phyloP scores from a whole-genome alignment of 768 basidiomycete species.

The Macrolepiota dolichaula region DNA sequence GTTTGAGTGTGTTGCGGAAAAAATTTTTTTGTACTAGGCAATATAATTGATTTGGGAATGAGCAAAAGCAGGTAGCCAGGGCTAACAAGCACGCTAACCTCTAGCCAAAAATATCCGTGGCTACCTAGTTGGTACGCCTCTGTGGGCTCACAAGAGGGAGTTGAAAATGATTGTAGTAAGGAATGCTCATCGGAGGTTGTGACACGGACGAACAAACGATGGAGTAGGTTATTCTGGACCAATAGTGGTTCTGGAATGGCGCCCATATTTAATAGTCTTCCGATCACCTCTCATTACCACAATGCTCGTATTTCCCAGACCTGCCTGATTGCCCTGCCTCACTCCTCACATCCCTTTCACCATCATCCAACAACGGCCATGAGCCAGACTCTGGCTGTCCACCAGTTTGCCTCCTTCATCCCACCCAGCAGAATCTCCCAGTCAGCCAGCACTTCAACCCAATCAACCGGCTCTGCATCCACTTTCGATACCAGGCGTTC shows the following conservation, averaged over 20 bases:
- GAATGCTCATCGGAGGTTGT: slow-evolving; percentile 15
- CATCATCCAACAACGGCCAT: neutral
- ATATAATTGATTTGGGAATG: slow-evolving; percentile 17
- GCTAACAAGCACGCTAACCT: slow-evolving; percentile 13
- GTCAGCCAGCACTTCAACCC: slow-evolving; percentile 15
- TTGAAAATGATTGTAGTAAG: slow-evolving; percentile 52
- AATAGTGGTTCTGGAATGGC: neutral
- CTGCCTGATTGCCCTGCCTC: neutral
- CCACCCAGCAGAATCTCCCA: slow-evolving; percentile 1
- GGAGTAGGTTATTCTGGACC: too few species aligned
- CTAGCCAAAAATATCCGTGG: slow-evolving; percentile 14
- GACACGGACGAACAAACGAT: neutral
- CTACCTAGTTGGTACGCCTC: neutral
- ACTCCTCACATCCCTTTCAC: neutral
- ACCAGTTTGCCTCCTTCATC: slow-evolving; percentile 9
- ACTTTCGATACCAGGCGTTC: slow-evolving; percentile 34
- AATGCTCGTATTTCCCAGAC: slow-evolving; percentile 9
- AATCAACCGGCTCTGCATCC: slow-evolving; percentile 18
- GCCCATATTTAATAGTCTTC: neutral
- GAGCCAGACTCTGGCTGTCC: neutral
- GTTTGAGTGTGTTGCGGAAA: neutral
- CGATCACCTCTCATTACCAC: neutral
- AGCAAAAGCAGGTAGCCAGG: slow-evolving; percentile 17
- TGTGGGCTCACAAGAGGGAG: slow-evolving; percentile 45
- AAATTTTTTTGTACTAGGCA: slow-evolving; percentile 17